A percentile compares a stretch with the other conserved stretches of the same genome.
phyloP scores from a whole-genome alignment of 345 rosid species.

The Lumnitzera littorea region DNA sequence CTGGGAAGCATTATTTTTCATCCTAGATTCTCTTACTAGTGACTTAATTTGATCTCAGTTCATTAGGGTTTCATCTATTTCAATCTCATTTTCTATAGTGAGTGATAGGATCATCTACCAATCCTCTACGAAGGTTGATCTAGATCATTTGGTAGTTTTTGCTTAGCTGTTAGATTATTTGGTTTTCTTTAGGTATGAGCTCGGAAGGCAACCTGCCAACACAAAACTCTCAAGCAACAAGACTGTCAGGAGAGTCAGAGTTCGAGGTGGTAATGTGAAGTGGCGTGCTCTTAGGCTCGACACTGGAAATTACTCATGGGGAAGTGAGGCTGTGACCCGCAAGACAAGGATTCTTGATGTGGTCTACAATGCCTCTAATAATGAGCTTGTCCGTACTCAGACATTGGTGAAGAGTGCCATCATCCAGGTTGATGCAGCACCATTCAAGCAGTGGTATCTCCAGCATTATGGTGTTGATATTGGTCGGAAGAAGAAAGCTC shows the following conservation, averaged over 20 bases:
- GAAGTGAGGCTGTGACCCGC: slow-evolving; percentile 80
- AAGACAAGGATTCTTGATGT: slow-evolving; percentile 81
- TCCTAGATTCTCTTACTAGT: too few relatives aligned
- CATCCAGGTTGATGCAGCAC: slow-evolving; percentile 67
- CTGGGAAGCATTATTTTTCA: too few relatives aligned
- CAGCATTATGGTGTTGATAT: slow-evolving; percentile 67
- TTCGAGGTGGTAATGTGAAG: slow-evolving; percentile 81
- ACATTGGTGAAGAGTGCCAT: slow-evolving; percentile 72
- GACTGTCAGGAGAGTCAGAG: slow-evolving; percentile 76
- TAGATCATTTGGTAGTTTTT: background rate
- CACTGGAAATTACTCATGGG: slow-evolving; percentile 86
- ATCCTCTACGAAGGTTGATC: background rate
- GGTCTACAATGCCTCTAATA: slow-evolving; percentile 86
- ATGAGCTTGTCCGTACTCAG: slow-evolving; percentile 78
- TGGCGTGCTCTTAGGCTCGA: slow-evolving; percentile 87
- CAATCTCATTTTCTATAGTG: too few relatives aligned
- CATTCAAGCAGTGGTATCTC: slow-evolving; percentile 67
- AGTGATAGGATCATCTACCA: too few relatives aligned
- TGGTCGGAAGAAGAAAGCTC: slow-evolving; percentile 69
- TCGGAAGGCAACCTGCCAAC: slow-evolving; percentile 81
- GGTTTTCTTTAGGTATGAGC: slow-evolving; percentile 52
- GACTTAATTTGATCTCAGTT: background rate
- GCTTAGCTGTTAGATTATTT: background rate
- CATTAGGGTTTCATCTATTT: too few relatives aligned
- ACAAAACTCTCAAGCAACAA: slow-evolving; percentile 82